Evolutionary conservation across 2,329 filamentous ascomycete genomes (phyloP).

Genomic region (Talaromyces sp.): DNA sequence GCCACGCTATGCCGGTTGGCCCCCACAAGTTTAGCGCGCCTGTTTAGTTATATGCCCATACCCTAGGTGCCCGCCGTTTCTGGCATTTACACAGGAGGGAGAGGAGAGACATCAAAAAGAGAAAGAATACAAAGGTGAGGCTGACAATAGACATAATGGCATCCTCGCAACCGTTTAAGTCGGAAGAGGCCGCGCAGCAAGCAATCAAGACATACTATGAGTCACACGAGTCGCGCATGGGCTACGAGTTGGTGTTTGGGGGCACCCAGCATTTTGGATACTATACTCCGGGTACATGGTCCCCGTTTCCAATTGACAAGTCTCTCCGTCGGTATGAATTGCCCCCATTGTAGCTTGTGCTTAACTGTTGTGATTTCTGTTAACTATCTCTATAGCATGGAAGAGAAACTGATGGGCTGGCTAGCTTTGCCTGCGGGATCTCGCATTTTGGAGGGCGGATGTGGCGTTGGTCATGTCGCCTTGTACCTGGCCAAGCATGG

Average conservation of each 20-base stretch:
- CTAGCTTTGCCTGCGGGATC: constrained; percentile 36
- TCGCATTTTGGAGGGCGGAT: constrained; percentile 49
- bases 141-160: not conserved
- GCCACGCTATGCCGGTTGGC: no score
- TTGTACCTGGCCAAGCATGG: constrained; percentile 42
- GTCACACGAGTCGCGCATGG: constrained; percentile 37
- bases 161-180: not conserved
- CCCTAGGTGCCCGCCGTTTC: no score
- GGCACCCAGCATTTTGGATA: constrained; percentile 49
- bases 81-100: not conserved
- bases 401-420: constrained; percentile 41
- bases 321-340: constrained; percentile 26
- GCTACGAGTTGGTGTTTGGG: constrained; percentile 36
- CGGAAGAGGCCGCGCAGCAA: not conserved
- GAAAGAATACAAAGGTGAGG: not conserved
- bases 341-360: not conserved
- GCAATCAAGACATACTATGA: constrained; percentile 33
- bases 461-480: constrained; percentile 47
- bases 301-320: constrained; percentile 43
- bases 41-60: no score
- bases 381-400: constrained; percentile 33
- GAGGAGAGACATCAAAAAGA: not conserved
- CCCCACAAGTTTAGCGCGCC: no score
- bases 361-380: not conserved
- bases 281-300: constrained; percentile 42